phyloP scores from a whole-genome alignment of 148 eudicot species.

The Amaranthus cruentus region DNA sequence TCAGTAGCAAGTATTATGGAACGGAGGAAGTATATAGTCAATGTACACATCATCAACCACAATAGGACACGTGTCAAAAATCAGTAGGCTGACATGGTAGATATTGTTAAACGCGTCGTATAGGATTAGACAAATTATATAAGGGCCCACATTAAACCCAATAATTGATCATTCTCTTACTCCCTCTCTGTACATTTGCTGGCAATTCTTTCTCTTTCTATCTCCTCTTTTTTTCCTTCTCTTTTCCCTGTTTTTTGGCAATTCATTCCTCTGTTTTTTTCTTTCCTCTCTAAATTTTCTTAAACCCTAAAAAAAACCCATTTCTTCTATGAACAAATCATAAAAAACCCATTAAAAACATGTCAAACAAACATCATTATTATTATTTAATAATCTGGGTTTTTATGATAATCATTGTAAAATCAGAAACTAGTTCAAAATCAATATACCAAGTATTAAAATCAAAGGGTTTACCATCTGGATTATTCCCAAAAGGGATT shows the following conservation, averaged over 20 bases:
- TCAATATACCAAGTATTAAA: constrained; percentile 58
- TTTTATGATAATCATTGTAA: neutral
- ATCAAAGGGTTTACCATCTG: constrained; percentile 58
- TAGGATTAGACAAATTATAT: constrained; percentile 18
- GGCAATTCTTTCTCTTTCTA: neutral
- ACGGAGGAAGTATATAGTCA: neutral
- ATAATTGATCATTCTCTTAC: constrained; percentile 29
- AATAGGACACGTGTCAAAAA: neutral
- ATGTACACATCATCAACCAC: neutral
- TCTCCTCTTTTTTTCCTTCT: neutral
- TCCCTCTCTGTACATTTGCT: constrained; percentile 29
- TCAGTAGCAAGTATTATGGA: no score
- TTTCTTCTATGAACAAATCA: no score
- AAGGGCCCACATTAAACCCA: constrained; percentile 29
- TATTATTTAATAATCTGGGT: no score
- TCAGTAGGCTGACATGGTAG: no score
- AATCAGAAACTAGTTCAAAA: neutral
- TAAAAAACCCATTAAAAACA: neutral
- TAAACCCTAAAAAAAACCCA: neutral
- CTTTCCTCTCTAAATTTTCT: neutral
- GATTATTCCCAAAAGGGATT: constrained; percentile 69
- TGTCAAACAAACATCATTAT: neutral
- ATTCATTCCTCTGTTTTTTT: constrained; percentile 6
- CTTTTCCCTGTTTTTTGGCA: neutral
- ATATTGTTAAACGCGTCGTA: constrained; percentile 16